phyloP scores from a whole-genome alignment of 1,284 basidiomycete genomes.

The Jaminaea rosea region DNA sequence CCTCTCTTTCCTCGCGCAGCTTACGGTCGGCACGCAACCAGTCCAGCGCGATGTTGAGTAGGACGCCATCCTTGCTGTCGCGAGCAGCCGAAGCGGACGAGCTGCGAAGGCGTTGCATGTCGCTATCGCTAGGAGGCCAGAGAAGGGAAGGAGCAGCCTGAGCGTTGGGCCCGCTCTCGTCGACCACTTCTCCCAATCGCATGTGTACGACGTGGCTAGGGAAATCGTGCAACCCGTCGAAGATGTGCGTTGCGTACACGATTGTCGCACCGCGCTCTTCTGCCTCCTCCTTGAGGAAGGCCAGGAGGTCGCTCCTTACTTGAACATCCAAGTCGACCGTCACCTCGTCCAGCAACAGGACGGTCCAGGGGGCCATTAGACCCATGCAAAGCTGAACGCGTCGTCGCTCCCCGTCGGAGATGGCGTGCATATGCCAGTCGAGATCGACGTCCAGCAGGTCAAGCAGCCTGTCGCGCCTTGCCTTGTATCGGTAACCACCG shows the following conservation, averaged over 20 bases:
- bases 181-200: conserved; percentile 22
- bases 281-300: conserved; percentile 77
- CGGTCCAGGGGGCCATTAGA: conserved; percentile 88
- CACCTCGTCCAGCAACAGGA: conserved; percentile 89
- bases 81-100: neutral
- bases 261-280: conserved; percentile 75
- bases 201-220: conserved; percentile 43
- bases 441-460: conserved; percentile 84
- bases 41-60: conserved; percentile 32
- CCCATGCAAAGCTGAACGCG: conserved; percentile 93
- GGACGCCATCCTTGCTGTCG: conserved; percentile 8
- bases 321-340: conserved; percentile 98
- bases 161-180: conserved; percentile 22
- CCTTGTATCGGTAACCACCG: conserved; percentile 87
- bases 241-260: conserved; percentile 54
- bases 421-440: conserved; percentile 69
- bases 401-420: conserved; percentile 90
- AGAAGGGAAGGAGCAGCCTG: no score
- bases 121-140: neutral
- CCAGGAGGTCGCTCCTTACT: conserved; percentile 80
- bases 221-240: conserved; percentile 44
- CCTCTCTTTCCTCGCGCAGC: conserved; percentile 27
- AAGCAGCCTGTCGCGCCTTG: conserved; percentile 72
- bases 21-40: conserved; percentile 42
- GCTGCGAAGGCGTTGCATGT: no score